Percentiles rank a stretch among this genome's conserved stretches.
These are phyloP conservation scores for Thalassiosira hispida DNA, from an alignment of 352 stramenopile genomes.

Conservation along the genomic window DNA sequence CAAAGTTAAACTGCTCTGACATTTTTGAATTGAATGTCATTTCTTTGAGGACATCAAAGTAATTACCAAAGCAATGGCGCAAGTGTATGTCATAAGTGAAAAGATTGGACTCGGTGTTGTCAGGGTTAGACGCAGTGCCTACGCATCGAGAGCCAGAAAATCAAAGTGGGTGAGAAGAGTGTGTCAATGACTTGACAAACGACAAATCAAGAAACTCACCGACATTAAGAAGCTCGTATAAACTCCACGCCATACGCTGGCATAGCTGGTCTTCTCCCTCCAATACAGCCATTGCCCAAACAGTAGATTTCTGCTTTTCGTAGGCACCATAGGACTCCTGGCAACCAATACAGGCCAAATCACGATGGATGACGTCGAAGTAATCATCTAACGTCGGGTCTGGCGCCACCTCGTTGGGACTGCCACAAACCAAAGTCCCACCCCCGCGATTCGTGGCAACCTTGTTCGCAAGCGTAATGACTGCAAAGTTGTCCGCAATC, in stretches of 20 bases:
- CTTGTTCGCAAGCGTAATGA: constrained; percentile 44
- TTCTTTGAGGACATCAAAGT: constrained; percentile 66
- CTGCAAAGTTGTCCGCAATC: constrained; percentile 37
- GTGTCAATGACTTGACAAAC: too few relatives aligned
- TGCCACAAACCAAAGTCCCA: constrained; percentile 54
- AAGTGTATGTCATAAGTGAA: constrained; percentile 78
- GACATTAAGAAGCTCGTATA: constrained; percentile 66
- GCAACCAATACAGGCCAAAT: constrained; percentile 58
- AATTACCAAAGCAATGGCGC: constrained; percentile 73
- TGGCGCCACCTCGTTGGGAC: constrained; percentile 50
- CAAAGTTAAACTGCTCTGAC: constrained; percentile 58
- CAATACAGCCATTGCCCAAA: constrained; percentile 61
- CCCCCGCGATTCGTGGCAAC: constrained; percentile 47
- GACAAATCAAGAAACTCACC: too few relatives aligned
- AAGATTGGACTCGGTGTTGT: constrained; percentile 64
- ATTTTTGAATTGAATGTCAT: constrained; percentile 65
- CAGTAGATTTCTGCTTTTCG: constrained; percentile 57
- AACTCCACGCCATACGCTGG: constrained; percentile 67
- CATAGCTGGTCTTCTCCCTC: constrained; percentile 68
- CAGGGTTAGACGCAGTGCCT: constrained; percentile 49
- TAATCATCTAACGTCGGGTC: constrained; percentile 37
- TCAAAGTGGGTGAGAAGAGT: too few relatives aligned
- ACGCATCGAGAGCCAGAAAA: too few relatives aligned
- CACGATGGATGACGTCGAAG: constrained; percentile 60
- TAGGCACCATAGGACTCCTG: constrained; percentile 48